A percentile compares a stretch with the other conserved stretches of the same genome.
These are phyloP conservation scores for Malus sieversii DNA, from an alignment of 306 rosid genomes.

Conservation along the genomic window DNA sequence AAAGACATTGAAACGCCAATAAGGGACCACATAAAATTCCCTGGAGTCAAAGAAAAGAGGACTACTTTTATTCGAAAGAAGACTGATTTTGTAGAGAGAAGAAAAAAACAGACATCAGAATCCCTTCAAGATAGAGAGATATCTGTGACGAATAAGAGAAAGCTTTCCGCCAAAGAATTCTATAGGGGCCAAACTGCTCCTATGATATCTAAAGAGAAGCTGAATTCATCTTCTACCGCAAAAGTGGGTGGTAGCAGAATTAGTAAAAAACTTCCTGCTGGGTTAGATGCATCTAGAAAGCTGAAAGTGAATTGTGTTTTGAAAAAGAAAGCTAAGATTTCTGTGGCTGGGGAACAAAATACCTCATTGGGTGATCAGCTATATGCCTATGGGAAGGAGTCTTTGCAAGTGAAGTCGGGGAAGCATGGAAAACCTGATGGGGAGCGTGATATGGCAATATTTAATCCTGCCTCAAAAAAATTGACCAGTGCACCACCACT, in stretches of 20 bases:
- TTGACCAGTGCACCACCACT: constrained; percentile 20
- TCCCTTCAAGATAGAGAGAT: constrained; percentile 28
- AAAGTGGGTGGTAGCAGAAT: constrained; percentile 26
- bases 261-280: constrained; percentile 24
- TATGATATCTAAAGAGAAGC: constrained; percentile 21
- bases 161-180: constrained; percentile 22
- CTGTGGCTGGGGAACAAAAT: constrained; percentile 22
- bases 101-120: constrained; percentile 15
- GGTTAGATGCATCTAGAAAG: constrained; percentile 34
- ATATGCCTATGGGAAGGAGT: constrained; percentile 18
- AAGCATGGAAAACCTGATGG: constrained; percentile 28
- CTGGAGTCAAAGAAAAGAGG: constrained; percentile 31
- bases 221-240: constrained; percentile 24
- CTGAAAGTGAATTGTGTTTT: constrained; percentile 26
- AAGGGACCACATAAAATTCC: constrained; percentile 73
- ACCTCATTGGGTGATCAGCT: constrained; percentile 35
- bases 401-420: constrained; percentile 25
- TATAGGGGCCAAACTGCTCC: constrained; percentile 23
- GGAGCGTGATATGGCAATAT: constrained; percentile 19
- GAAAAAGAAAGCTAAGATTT: constrained; percentile 34
- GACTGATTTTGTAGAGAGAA: constrained; percentile 15
- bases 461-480: constrained; percentile 24
- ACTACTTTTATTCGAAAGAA: constrained; percentile 21
- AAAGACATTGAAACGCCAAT: constrained; percentile 57
- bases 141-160: constrained; percentile 25